Evolutionary conservation across 2,329 filamentous ascomycete species (phyloP).

Genomic region (Phyllosticta capitalensis): DNA sequence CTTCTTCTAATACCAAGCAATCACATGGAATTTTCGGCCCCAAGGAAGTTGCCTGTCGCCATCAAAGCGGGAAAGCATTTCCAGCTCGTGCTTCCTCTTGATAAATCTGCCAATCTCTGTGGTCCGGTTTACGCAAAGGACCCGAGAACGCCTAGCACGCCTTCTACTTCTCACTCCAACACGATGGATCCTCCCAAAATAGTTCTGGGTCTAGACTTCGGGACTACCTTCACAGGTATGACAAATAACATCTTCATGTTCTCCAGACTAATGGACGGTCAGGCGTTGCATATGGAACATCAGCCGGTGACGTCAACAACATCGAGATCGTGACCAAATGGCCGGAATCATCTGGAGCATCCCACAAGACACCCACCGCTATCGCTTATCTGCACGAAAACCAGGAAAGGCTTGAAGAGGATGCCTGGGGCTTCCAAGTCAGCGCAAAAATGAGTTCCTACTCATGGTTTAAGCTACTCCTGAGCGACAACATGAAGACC

Average conservation of each 20-base stretch:
- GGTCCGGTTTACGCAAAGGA: too few relatives aligned
- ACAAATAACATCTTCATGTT: background rate
- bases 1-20: too few relatives aligned
- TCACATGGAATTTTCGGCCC: too few relatives aligned
- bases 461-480: background rate
- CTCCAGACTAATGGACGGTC: background rate
- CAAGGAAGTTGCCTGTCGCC: too few relatives aligned
- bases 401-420: background rate
- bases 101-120: too few relatives aligned
- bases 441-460: background rate
- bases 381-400: background rate
- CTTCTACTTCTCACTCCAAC: too few relatives aligned
- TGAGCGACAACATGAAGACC: background rate
- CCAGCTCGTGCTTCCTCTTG: too few relatives aligned
- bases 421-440: background rate
- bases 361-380: background rate
- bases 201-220: constrained; percentile 74
- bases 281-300: background rate
- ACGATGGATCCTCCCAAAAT: constrained; percentile 22
- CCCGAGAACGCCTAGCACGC: too few relatives aligned
- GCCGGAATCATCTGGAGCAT: background rate
- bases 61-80: too few relatives aligned
- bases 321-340: background rate
- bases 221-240: constrained; percentile 68
- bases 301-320: background rate